phyloP scores from a whole-genome alignment of 805 yeast species.

The Starmerella sirachaensis region DNA sequence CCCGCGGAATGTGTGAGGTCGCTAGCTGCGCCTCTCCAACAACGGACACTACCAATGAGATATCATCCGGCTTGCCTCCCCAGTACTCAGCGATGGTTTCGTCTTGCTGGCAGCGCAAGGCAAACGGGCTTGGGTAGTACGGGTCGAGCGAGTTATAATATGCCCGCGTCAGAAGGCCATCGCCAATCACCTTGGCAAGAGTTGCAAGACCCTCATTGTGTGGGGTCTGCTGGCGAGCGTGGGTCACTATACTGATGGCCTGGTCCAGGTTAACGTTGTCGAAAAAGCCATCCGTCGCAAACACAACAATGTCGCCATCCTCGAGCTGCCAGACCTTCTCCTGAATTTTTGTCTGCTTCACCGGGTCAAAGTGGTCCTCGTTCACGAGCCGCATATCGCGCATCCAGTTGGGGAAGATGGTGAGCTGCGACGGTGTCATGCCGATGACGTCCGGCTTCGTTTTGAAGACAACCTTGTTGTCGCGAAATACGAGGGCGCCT shows the following conservation, averaged over 20 bases:
- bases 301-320: slow-evolving; percentile 62
- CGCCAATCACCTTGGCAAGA: slow-evolving; percentile 37
- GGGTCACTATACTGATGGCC: slow-evolving; percentile 11
- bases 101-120: slow-evolving; percentile 46
- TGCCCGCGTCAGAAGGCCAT: slow-evolving; percentile 52
- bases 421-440: slow-evolving; percentile 73
- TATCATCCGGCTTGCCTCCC: slow-evolving; percentile 96
- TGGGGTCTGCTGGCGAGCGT: slow-evolving; percentile 3
- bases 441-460: slow-evolving; percentile 20
- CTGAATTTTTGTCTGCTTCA: slow-evolving; percentile 16
- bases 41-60: slow-evolving; percentile 66
- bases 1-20: too few relatives aligned
- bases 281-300: slow-evolving; percentile 89
- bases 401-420: slow-evolving; percentile 59
- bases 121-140: slow-evolving; percentile 70
- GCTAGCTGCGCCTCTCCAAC: slow-evolving; percentile 28
- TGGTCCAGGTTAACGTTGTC: slow-evolving; percentile 61
- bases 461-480: slow-evolving; percentile 37
- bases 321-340: slow-evolving; percentile 48
- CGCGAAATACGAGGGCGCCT: slow-evolving; percentile 79
- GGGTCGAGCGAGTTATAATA: slow-evolving; percentile 59
- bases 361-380: slow-evolving; percentile 42
- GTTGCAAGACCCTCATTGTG: neutral
- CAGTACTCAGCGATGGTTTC: slow-evolving; percentile 31
- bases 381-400: slow-evolving; percentile 32